Conservation (phyloP, 2,329 filamentous ascomycete genomes). For the Apiospora pterosperma region DNA sequence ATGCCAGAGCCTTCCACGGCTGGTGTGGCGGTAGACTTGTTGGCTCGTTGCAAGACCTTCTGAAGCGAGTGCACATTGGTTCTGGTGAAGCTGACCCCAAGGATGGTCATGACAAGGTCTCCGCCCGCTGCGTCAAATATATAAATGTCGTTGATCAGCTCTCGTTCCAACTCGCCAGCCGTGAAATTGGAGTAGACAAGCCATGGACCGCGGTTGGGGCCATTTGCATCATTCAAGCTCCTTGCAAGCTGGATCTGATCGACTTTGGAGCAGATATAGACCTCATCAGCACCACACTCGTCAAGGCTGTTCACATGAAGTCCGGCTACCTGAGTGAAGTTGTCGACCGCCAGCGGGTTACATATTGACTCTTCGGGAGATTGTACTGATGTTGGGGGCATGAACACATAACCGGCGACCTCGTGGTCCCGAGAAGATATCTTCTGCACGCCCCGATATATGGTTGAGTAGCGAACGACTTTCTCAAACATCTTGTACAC, state of each 20-base stretch:
- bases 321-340: not conserved
- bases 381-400: not conserved
- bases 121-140: conserved; percentile 12
- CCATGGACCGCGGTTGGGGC: not conserved
- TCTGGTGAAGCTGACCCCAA: conserved; percentile 13
- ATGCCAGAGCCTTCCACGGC: not conserved
- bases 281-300: not conserved
- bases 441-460: not conserved
- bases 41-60: not conserved
- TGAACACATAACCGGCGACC: not conserved
- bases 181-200: not conserved
- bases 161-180: not conserved
- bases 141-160: conserved; percentile 10
- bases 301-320: not conserved
- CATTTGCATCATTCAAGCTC: not conserved
- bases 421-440: not conserved
- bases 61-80: not conserved
- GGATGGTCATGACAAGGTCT: conserved; percentile 15
- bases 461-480: not conserved
- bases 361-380: not conserved
- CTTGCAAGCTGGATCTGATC: not conserved
- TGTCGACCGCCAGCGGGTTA: not conserved
- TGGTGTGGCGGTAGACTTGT: not conserved
- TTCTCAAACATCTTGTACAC: not conserved
- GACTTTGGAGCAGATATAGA: not conserved